Evolutionary conservation across 2,329 filamentous ascomycete genomes (phyloP).

Genomic region (Polytolypa hystricis): DNA sequence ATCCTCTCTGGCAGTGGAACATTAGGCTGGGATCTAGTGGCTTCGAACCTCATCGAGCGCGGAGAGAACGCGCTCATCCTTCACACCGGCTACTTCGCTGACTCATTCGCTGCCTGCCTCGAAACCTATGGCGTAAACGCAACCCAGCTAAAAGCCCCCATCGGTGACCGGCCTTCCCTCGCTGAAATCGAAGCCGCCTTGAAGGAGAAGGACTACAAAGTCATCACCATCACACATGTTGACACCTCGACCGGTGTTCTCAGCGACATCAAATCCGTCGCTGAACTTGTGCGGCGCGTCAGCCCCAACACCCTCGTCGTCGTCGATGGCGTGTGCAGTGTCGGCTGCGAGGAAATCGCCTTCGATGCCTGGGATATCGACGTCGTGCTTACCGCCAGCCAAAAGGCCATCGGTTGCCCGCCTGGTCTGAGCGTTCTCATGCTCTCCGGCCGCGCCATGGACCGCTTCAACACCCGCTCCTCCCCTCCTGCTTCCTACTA

Average conservation of each 20-base stretch:
- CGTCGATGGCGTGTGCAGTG: constrained; percentile 94
- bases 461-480: constrained; percentile 68
- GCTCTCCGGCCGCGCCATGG: constrained; percentile 79
- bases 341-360: constrained; percentile 87
- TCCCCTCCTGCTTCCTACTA: constrained; percentile 81
- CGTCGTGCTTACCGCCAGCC: constrained; percentile 83
- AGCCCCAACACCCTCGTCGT: constrained; percentile 85
- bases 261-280: constrained; percentile 75
- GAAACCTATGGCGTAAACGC: constrained; percentile 81
- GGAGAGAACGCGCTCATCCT: constrained; percentile 87
- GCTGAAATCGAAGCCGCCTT: constrained; percentile 81
- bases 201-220: constrained; percentile 84
- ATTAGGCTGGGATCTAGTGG: constrained; percentile 90
- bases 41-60: constrained; percentile 81
- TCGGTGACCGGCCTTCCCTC: constrained; percentile 78
- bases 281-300: constrained; percentile 71
- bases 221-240: constrained; percentile 89
- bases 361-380: constrained; percentile 95
- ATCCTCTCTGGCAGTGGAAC: constrained; percentile 91
- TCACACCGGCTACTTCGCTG: constrained; percentile 93
- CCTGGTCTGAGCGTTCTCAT: constrained; percentile 91
- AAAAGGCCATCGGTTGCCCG: constrained; percentile 94
- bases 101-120: constrained; percentile 88
- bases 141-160: constrained; percentile 78
- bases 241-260: constrained; percentile 95